phyloP scores from a whole-genome alignment of 495 filamentous ascomycete genomes.

The Durotheca rogersii region DNA sequence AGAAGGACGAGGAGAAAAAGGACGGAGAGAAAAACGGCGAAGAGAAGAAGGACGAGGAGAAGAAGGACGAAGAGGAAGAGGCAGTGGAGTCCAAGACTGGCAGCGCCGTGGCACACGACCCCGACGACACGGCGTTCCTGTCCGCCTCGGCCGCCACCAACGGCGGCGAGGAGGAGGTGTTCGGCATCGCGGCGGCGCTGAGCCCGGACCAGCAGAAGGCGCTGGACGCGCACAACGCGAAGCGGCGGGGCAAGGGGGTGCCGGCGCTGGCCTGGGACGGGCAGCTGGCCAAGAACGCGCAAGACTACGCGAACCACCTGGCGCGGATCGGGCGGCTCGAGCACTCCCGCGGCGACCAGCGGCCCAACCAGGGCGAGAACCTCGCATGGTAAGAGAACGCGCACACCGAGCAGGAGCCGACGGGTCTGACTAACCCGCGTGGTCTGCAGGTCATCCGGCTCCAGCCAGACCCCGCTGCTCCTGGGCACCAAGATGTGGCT shows the following conservation, averaged over 20 bases:
- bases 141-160: neutral
- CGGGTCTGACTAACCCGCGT: neutral
- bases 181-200: slow-evolving; percentile 17
- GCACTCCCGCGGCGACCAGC: slow-evolving; percentile 35
- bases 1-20: too few relatives aligned
- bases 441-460: slow-evolving; percentile 15
- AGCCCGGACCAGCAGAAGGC: slow-evolving; percentile 29
- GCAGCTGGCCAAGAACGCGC: slow-evolving; percentile 36
- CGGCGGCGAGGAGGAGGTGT: neutral
- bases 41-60: too few relatives aligned
- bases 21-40: too few relatives aligned
- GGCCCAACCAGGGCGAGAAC: slow-evolving; percentile 44
- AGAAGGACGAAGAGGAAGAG: too few relatives aligned
- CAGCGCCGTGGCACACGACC: slow-evolving; percentile 7
- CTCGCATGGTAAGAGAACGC: slow-evolving; percentile 35
- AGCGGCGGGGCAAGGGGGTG: slow-evolving; percentile 30
- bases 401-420: neutral
- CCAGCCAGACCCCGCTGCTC: slow-evolving; percentile 13
- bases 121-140: neutral
- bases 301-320: slow-evolving; percentile 37
- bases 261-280: slow-evolving; percentile 37
- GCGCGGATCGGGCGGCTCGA: slow-evolving; percentile 33
- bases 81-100: slow-evolving; percentile 5
- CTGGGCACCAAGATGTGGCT: slow-evolving; percentile 34
- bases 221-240: slow-evolving; percentile 36